phyloP scores from a whole-genome alignment of 306 rosid genomes.

The Ormosia emarginata region DNA sequence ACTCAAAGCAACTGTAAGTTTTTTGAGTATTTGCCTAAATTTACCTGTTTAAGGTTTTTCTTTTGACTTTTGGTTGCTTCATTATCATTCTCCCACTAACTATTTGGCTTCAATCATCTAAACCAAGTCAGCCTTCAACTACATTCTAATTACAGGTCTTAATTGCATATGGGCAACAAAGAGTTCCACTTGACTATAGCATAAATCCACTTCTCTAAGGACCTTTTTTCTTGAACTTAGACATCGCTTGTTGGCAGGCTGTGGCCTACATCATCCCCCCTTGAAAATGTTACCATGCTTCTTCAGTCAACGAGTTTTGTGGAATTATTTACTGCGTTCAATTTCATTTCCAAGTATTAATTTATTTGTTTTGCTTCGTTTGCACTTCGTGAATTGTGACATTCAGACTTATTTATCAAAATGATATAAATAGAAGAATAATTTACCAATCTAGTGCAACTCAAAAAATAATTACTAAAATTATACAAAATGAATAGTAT shows the following conservation, averaged over 20 bases:
- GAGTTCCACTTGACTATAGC: no score
- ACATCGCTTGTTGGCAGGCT: not conserved
- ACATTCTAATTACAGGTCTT: no score
- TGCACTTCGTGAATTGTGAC: not conserved
- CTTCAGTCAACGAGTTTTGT: no score
- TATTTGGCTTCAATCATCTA: not conserved
- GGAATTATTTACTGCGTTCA: not conserved
- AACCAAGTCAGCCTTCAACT: not conserved
- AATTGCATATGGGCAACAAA: no score
- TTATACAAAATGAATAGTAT: no score
- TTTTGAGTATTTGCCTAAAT: not conserved
- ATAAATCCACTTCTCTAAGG: no score
- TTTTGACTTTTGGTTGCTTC: not conserved
- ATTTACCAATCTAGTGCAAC: no score
- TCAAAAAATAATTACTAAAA: no score
- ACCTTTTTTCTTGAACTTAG: no score
- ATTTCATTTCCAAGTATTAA: not conserved
- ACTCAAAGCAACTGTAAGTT: not conserved
- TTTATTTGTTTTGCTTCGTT: not conserved
- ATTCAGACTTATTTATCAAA: no score
- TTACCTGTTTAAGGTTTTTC: not conserved
- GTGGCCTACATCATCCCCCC: not conserved
- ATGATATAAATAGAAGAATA: no score
- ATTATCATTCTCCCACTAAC: not conserved
- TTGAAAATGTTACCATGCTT: not conserved